phyloP scores from a whole-genome alignment of 2,329 filamentous ascomycete species.

The Pseudogymnoascus sp. region DNA sequence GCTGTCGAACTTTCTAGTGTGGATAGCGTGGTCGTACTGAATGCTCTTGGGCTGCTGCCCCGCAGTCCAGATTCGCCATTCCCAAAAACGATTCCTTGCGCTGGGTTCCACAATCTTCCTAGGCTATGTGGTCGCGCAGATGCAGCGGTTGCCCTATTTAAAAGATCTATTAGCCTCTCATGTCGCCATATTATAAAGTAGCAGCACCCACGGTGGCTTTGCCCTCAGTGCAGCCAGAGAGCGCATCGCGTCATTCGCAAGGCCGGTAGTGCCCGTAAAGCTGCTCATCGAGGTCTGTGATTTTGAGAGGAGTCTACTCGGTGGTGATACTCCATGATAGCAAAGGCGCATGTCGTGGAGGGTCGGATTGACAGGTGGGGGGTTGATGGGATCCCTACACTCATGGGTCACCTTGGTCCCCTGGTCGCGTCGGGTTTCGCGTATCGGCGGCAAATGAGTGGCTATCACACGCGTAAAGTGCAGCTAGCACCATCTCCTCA shows the following conservation, averaged over 20 bases:
- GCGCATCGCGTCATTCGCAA: constrained; percentile 16
- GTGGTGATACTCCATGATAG: constrained; percentile 28
- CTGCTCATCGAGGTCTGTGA: constrained; percentile 18
- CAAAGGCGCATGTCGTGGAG: constrained; percentile 27
- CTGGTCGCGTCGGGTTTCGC: not conserved
- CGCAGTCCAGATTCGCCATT: constrained; percentile 7
- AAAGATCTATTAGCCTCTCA: constrained; percentile 8
- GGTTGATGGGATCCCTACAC: not conserved
- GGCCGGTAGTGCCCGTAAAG: constrained; percentile 15
- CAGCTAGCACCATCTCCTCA: not conserved
- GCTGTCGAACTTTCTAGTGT: not conserved
- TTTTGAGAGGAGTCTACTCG: constrained; percentile 21
- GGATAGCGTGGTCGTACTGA: not conserved
- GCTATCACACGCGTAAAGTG: not conserved
- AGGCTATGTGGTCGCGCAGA: not conserved
- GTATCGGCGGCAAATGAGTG: constrained; percentile 4
- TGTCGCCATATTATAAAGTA: not conserved
- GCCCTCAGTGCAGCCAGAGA: constrained; percentile 13
- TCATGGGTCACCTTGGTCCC: not conserved
- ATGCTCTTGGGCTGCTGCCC: not conserved
- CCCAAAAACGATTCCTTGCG: constrained; percentile 32
- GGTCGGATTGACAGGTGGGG: not conserved
- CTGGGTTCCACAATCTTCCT: constrained; percentile 30
- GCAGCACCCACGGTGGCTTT: constrained; percentile 17
- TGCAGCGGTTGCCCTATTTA: not conserved